Evolutionary conservation across 2,329 filamentous ascomycete genomes (phyloP).

Genomic region (Fusarium subtropicale): DNA sequence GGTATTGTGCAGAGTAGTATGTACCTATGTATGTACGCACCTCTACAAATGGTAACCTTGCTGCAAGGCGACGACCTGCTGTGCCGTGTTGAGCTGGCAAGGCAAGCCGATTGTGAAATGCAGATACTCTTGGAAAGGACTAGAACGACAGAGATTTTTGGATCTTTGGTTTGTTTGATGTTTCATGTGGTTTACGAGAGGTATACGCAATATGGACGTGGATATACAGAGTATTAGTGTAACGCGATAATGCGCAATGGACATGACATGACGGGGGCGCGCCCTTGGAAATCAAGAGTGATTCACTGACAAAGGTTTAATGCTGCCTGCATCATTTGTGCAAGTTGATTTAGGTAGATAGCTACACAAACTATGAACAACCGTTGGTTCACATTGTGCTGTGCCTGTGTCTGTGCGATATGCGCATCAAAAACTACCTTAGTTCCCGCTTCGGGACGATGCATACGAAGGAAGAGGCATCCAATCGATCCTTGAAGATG

Average conservation of each 20-base stretch:
- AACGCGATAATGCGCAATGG: conserved; percentile 5
- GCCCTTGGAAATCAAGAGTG: conserved; percentile 19
- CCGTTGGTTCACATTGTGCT: conserved; percentile 15
- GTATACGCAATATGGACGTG: conserved; percentile 6
- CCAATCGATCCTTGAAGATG: conserved; percentile 39
- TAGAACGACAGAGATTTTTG: background rate
- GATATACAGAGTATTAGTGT: background rate
- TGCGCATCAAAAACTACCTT: conserved; percentile 12
- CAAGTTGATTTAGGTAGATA: background rate
- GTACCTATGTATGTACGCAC: background rate
- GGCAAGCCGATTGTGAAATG: background rate
- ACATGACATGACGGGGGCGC: conserved; percentile 12
- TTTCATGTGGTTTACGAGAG: conserved; percentile 10
- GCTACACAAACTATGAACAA: conserved; percentile 8
- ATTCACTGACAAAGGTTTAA: background rate
- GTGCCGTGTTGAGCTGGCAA: conserved; percentile 12
- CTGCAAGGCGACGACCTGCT: background rate
- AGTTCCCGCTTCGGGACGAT: conserved; percentile 41
- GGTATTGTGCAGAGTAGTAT: too few species aligned
- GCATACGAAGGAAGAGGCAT: conserved; percentile 42
- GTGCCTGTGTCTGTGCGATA: conserved; percentile 23
- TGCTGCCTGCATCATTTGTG: conserved; percentile 1
- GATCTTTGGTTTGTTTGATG: conserved; percentile 25
- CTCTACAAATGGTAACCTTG: conserved; percentile 1
- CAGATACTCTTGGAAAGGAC: conserved; percentile 2